A percentile compares a stretch with the other conserved stretches of the same genome.
These are phyloP conservation scores for Yueomyces sp. DNA, from an alignment of 805 yeast genomes.

Conservation along the genomic window DNA sequence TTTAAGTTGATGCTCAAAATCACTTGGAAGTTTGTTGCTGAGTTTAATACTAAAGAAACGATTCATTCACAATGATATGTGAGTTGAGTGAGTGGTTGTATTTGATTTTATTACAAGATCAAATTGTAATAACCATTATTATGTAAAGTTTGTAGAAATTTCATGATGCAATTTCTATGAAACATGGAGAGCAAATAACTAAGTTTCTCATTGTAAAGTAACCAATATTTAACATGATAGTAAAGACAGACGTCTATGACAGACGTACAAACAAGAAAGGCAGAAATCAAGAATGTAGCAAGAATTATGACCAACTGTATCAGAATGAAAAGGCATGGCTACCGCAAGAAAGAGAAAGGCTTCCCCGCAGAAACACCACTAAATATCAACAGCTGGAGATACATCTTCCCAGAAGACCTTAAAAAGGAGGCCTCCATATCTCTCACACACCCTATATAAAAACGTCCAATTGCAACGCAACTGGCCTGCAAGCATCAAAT, in stretches of 20 bases:
- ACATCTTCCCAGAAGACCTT: conserved; percentile 15
- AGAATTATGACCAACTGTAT: conserved; percentile 26
- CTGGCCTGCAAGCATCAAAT: conserved; percentile 3
- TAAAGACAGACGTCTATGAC: too few species aligned
- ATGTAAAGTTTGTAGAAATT: too few species aligned
- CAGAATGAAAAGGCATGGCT: conserved; percentile 9
- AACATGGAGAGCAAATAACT: too few species aligned
- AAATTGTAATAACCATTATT: too few species aligned
- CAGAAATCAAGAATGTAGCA: conserved; percentile 11
- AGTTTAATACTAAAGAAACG: too few species aligned
- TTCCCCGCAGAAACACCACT: conserved; percentile 7
- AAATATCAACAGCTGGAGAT: conserved; percentile 25
- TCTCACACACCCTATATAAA: conserved; percentile 5
- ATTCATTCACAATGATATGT: neutral
- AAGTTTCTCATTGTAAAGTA: too few species aligned
- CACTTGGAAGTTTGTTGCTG: neutral
- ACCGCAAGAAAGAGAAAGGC: conserved; percentile 17
- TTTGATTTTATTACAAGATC: too few species aligned
- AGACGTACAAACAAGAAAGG: too few species aligned
- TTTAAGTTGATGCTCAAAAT: neutral
- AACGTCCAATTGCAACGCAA: conserved; percentile 9
- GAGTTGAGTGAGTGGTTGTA: too few species aligned
- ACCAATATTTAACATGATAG: too few species aligned
- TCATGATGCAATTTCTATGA: too few species aligned
- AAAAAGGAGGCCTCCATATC: conserved; percentile 9